Base-by-base conservation (phyloP, 2,329 filamentous ascomycete species). In the Trichophyton simii region DNA sequence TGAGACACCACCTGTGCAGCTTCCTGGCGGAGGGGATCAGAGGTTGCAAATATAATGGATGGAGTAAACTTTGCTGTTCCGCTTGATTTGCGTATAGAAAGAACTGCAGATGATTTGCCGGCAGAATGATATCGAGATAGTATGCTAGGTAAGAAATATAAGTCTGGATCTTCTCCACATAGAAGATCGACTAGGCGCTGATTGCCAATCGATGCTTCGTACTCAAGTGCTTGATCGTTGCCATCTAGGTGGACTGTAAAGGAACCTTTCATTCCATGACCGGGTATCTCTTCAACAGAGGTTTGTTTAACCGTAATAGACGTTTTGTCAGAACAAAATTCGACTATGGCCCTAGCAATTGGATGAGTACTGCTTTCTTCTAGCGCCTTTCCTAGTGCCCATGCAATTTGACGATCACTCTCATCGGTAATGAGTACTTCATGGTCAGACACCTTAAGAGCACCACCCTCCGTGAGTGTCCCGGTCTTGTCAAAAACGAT, bases 401-500 rank as follows among this genome's bases (percentile, higher is more conserved):
- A 75, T 11, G 79, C 72, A 46, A 76, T 64, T 44, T 72, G 65
- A 20, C 75, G 64, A n/a, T 74, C 64, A 9, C 68, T 67, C 4
- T 71, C 50, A 57, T 75, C 70, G 3, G 65, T 67, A 25, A 70
- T 65, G 46, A 79, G 68, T 15, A 77, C 61, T 61, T 77, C 73
- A 65, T 82, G 75, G 18, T 83, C 78, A 3, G 80, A 80, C 1
- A 85, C 80, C 52, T 75, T 76, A 25, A 83, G 77, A 54, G 82
- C 79, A n/a, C 80, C 81, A 18, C 82, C 82, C 67, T 87, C 77
- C 0, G 89, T 94, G 62, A 95, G 76, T 0, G 89, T 95, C 1
- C 89, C 89, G 0, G 89, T 95, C 78, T 95, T 94, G 79, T 95
- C 89, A 70, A 95, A 94, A 0, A 94, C 87, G 44, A 94, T 85